Evolutionary conservation across 2,329 filamentous ascomycete species (phyloP).

Genomic region (Aspergillus arachidicola): DNA sequence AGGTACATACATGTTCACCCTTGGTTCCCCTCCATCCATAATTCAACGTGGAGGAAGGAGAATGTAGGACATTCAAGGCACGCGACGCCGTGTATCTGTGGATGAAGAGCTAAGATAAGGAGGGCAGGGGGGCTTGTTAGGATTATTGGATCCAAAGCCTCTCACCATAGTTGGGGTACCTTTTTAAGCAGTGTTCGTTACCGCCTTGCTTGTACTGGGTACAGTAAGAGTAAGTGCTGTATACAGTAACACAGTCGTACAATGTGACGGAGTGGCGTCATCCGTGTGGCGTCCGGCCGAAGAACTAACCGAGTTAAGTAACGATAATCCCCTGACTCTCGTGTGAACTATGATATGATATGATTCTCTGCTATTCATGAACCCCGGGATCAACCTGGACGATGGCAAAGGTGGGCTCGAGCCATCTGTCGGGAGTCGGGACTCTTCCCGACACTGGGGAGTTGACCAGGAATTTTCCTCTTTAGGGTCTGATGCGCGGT

Average conservation of each 20-base stretch:
- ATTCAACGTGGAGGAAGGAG: no score
- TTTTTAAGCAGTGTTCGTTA: no score
- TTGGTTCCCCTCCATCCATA: no score
- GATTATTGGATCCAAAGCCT: no score
- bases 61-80: no score
- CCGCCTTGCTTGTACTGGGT: not conserved
- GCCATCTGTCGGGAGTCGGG: not conserved
- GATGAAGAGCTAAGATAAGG: no score
- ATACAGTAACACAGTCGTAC: not conserved
- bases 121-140: no score
- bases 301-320: not conserved
- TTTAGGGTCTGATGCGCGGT: not conserved
- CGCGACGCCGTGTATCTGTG: no score
- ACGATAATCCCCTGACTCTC: not conserved
- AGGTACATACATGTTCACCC: not conserved
- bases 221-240: not conserved
- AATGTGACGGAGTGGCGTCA: not conserved
- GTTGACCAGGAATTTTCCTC: not conserved
- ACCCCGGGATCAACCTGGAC: no score
- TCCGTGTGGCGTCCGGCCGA: not conserved
- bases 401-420: not conserved
- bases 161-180: no score
- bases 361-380: not conserved
- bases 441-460: not conserved
- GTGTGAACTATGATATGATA: not conserved